Evolutionary conservation across 2,329 filamentous ascomycete species (phyloP), one percentile per base, ranked within the genome.

Genomic region (Paraphoma chrysanthemicola): DNA sequence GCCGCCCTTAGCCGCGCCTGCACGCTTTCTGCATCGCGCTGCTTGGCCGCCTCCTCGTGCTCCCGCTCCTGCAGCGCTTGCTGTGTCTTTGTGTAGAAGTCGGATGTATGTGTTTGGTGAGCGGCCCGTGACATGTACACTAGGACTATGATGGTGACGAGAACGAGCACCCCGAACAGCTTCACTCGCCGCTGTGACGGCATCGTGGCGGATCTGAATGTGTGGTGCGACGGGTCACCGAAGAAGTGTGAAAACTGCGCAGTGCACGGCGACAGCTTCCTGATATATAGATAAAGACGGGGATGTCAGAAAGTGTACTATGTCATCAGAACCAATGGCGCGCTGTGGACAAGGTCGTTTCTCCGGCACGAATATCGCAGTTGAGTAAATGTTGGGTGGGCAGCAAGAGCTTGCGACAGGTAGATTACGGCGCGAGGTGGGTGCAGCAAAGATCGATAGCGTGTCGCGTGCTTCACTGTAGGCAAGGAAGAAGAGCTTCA

Each of bases 71-170:
- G 74, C 39, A 81, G 74, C 10, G 80, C 80, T 58, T 86, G 79
- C 60, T 86, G 81, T n/a, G 85, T 88, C 46, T 82, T 81, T 28
- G 78, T 80, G 75, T 88, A 86, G 77, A 87, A 87, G 66, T 83
- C 82, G 43, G 77, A 82, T 46, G 80, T 80, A 58, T 79, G 75
- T 33, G 81, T 80, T 48, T 83, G 79, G 54, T 84, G 82, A 50
- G 85, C 79, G 47, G 83, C 83, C n/a, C 84, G 85, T 17, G 88
- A 89, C 73, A 92, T 88, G 80, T 94, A 92, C 65, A 96, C 81
- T 52, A 90, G 79, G 44, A 88, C 82, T 64, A 94, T 78, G 57
- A 94, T 77, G 56, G 85, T 81, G 63, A 88, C 81, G 64, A 93
- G 66, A 53, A 88, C 81, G 54, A 89, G 81, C 68, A 93, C 80